These are phyloP conservation scores for Neocatenulostroma microsporum DNA, from an alignment of 2,329 filamentous ascomycete species.

Conservation along the genomic window DNA sequence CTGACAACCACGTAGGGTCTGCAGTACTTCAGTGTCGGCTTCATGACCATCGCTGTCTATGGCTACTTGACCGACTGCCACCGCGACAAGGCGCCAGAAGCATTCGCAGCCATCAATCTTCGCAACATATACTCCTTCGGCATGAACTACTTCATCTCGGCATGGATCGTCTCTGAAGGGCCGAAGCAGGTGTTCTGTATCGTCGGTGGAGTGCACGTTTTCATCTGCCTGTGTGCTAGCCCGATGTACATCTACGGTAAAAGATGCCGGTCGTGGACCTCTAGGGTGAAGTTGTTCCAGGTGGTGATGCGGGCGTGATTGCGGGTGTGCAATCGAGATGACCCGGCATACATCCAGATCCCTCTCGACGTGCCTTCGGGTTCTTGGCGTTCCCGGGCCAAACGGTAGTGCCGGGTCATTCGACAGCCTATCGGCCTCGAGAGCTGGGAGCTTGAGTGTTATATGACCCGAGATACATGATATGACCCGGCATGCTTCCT, in stretches of 20 bases:
- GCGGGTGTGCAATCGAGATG: too few species aligned
- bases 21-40: constrained; percentile 10
- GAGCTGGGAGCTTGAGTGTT: too few species aligned
- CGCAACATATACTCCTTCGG: constrained; percentile 10
- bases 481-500: too few species aligned
- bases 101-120: constrained; percentile 10
- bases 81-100: constrained; percentile 10
- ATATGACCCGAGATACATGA: too few species aligned
- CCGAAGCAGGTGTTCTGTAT: constrained; percentile 11
- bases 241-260: constrained; percentile 10
- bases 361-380: too few species aligned
- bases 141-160: constrained; percentile 10
- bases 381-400: too few species aligned
- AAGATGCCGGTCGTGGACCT: constrained; percentile 6
- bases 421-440: too few species aligned
- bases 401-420: too few species aligned
- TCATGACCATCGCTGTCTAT: constrained; percentile 9
- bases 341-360: too few species aligned
- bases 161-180: constrained; percentile 5
- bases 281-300: constrained; percentile 4
- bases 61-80: constrained; percentile 11
- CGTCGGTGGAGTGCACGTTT: constrained; percentile 8
- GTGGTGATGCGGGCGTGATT: constrained; percentile 2
- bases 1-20: too few species aligned
- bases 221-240: constrained; percentile 6